phyloP scores from a whole-genome alignment of 2,329 filamentous ascomycete genomes.

The Curvularia eragrostidis region DNA sequence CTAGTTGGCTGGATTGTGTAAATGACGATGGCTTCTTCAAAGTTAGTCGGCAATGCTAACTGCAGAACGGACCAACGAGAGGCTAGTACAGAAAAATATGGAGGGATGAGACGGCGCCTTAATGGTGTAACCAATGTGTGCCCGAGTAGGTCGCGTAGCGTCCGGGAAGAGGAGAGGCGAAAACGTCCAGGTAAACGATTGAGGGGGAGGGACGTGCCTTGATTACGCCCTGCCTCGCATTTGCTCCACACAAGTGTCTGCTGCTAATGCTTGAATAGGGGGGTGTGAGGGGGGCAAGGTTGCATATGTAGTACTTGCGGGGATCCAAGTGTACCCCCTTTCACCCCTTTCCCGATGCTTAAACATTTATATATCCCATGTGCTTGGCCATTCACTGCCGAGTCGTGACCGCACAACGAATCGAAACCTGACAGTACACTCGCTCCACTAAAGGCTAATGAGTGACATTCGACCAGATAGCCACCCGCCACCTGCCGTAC shows the following conservation, averaged over 20 bases:
- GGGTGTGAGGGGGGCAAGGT: not conserved
- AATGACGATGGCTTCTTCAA: not conserved
- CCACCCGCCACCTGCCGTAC: slow-evolving; percentile 23
- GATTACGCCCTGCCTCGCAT: slow-evolving; percentile 1
- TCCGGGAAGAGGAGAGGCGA: slow-evolving; percentile 36
- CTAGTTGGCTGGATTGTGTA: not conserved
- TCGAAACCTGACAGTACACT: not conserved
- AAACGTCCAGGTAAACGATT: slow-evolving; percentile 15
- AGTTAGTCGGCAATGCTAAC: not conserved
- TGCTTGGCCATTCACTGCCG: not conserved
- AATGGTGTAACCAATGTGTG: slow-evolving; percentile 25
- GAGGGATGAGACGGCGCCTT: slow-evolving; percentile 21
- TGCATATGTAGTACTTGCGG: not conserved
- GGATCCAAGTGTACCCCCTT: not conserved
- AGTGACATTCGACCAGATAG: not conserved
- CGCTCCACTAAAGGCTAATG: not conserved
- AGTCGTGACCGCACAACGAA: not conserved
- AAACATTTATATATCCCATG: not conserved
- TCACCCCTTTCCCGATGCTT: slow-evolving; percentile 1
- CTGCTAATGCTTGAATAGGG: slow-evolving; percentile 6
- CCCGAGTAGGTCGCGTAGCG: slow-evolving; percentile 17
- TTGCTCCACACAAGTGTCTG: slow-evolving; percentile 2
- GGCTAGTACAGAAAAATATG: slow-evolving; percentile 14
- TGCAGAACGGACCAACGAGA: slow-evolving; percentile 16
- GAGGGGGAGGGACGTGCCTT: slow-evolving; percentile 21